phyloP scores from a whole-genome alignment of 2,329 filamentous ascomycete genomes.

The Alternaria solani region DNA sequence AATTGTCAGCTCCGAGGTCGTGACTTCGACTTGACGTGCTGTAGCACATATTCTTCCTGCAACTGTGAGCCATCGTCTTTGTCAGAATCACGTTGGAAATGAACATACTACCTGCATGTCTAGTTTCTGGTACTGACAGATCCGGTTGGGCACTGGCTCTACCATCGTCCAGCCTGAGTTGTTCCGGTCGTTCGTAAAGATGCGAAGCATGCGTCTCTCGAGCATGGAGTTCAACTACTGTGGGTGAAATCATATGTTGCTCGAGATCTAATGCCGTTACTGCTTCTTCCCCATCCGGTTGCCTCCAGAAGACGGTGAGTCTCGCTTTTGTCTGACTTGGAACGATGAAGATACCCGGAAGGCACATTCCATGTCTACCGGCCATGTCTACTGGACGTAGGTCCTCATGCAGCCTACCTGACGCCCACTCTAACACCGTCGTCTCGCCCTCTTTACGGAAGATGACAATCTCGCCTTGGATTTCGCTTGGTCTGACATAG shows the following conservation, averaged over 20 bases:
- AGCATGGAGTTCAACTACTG: too few species aligned
- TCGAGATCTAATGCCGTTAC: too few species aligned
- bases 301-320: not conserved
- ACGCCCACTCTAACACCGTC: not conserved
- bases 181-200: too few species aligned
- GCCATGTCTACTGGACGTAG: not conserved
- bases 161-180: too few species aligned
- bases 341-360: not conserved
- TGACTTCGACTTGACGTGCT: not conserved
- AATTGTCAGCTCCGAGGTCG: not conserved
- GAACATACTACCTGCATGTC: too few species aligned
- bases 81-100: fast-evolving
- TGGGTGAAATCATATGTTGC: too few species aligned
- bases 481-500: fast-evolving
- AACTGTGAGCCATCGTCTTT: fast-evolving
- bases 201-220: too few species aligned
- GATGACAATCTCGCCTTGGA: fast-evolving
- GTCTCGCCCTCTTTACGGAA: not conserved
- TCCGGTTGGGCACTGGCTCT: too few species aligned
- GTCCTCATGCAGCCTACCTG: not conserved
- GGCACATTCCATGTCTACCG: not conserved
- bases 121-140: too few species aligned
- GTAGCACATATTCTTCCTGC: not conserved
- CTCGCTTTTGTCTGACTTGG: not conserved
- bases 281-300: not conserved